Percentiles rank a stretch among this genome's conserved stretches.
These are phyloP conservation scores for Penicillium sp. DNA, from an alignment of 2,329 filamentous ascomycete species.

Conservation along the genomic window DNA sequence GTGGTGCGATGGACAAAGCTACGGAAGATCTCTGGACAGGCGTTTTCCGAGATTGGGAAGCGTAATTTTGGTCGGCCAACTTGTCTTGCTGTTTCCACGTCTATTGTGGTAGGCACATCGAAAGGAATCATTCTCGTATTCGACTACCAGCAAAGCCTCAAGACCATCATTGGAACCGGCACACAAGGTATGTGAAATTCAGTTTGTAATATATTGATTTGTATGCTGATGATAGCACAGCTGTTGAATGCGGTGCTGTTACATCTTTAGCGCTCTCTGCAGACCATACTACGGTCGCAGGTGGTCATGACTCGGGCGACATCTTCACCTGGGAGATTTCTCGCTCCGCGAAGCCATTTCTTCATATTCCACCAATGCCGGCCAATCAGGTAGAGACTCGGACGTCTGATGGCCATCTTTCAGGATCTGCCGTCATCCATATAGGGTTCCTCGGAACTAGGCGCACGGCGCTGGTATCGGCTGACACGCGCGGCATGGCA, in stretches of 20 bases:
- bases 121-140: constrained; percentile 95
- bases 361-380: constrained; percentile 79
- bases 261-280: constrained; percentile 88
- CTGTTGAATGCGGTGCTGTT: constrained; percentile 84
- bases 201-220: neutral
- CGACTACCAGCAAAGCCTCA: constrained; percentile 94
- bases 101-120: constrained; percentile 86
- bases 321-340: constrained; percentile 97
- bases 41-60: constrained; percentile 88
- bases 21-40: constrained; percentile 82
- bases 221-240: constrained; percentile 46
- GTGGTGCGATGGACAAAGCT: constrained; percentile 95
- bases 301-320: constrained; percentile 82
- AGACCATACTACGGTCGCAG: constrained; percentile 88
- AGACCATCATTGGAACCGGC: constrained; percentile 88
- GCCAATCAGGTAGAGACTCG: constrained; percentile 64
- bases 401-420: constrained; percentile 78
- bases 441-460: constrained; percentile 93
- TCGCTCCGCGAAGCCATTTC: constrained; percentile 79
- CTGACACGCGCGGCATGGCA: constrained; percentile 93
- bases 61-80: constrained; percentile 91
- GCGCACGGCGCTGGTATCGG: constrained; percentile 91
- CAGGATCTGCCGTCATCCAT: constrained; percentile 77
- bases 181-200: constrained; percentile 70
- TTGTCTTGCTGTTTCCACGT: constrained; percentile 82